Conservation (phyloP, 1,284 basidiomycete species). For the Kwoniella shivajii region DNA sequence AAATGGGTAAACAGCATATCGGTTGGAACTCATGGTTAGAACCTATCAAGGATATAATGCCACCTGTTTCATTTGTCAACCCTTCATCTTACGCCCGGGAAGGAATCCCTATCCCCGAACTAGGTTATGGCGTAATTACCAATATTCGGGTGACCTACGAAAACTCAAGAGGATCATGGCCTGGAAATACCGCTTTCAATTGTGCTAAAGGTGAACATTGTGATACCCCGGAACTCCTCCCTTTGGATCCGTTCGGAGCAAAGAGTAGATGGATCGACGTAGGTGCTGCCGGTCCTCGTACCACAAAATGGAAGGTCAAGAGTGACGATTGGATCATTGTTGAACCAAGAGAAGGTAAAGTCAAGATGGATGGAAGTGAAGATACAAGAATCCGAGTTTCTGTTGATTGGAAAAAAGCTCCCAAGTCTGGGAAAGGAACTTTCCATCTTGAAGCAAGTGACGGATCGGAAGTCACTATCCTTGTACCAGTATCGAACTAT, state of each 20-base stretch:
- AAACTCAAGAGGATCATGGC: constrained; percentile 58
- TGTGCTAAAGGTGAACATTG: constrained; percentile 61
- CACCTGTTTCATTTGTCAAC: constrained; percentile 27
- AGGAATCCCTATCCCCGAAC: constrained; percentile 53
- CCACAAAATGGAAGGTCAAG: constrained; percentile 63
- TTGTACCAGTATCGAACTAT: constrained; percentile 55
- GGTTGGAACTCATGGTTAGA: constrained; percentile 15
- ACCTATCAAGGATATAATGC: constrained; percentile 8
- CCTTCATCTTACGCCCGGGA: constrained; percentile 13
- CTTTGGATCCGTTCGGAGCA: constrained; percentile 61
- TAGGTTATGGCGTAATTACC: constrained; percentile 43
- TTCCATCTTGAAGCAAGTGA: constrained; percentile 19
- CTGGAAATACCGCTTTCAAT: constrained; percentile 37
- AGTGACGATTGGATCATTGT: constrained; percentile 64
- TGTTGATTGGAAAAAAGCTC: constrained; percentile 64
- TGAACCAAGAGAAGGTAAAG: constrained; percentile 58
- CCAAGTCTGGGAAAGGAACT: constrained; percentile 7
- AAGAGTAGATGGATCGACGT: constrained; percentile 65
- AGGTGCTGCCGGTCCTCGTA: constrained; percentile 62
- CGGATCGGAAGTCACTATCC: constrained; percentile 26
- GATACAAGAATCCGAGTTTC: constrained; percentile 63
- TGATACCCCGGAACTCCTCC: constrained; percentile 55
- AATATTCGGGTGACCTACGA: constrained; percentile 66
- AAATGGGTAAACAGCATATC: constrained; percentile 63
- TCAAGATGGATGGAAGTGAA: constrained; percentile 56